Conservation (phyloP, 2,329 filamentous ascomycete genomes). For the Fusarium multiceps region DNA sequence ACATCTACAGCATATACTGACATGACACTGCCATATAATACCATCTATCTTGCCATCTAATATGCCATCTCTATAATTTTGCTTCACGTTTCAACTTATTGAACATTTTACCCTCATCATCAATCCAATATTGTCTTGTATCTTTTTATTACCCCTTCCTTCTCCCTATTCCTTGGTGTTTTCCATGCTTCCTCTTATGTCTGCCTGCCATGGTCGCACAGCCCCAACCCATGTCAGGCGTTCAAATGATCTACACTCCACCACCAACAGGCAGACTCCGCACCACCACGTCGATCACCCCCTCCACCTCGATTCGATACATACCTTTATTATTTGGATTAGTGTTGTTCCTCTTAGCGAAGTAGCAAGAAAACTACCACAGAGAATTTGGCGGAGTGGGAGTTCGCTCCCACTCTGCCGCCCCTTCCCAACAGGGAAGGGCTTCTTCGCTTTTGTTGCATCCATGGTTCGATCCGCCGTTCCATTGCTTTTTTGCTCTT, state of each 20-base stretch:
- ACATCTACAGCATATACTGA: not conserved
- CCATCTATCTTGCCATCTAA: not conserved
- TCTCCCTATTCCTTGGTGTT: not conserved
- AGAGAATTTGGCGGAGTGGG: slow-evolving; percentile 7
- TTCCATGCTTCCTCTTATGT: not conserved
- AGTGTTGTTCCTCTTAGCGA: not conserved
- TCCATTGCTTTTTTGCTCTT: not conserved
- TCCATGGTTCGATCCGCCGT: not conserved
- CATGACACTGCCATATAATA: not conserved
- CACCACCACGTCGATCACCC: not conserved
- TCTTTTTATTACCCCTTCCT: fast-evolving
- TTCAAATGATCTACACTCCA: not conserved
- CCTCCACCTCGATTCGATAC: not conserved
- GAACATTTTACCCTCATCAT: not conserved
- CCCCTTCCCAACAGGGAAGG: not conserved
- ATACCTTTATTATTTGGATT: not conserved
- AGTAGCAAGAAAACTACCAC: not conserved
- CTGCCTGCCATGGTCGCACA: not conserved
- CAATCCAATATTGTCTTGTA: not conserved
- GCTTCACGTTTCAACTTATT: not conserved
- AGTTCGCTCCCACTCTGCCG: not conserved
- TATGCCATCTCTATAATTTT: not conserved
- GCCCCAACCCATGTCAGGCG: not conserved
- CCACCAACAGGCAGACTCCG: not conserved
- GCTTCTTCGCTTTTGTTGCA: slow-evolving; percentile 26